phyloP scores from a whole-genome alignment of 148 eudicot species.

The Persicaria tinctoria region DNA sequence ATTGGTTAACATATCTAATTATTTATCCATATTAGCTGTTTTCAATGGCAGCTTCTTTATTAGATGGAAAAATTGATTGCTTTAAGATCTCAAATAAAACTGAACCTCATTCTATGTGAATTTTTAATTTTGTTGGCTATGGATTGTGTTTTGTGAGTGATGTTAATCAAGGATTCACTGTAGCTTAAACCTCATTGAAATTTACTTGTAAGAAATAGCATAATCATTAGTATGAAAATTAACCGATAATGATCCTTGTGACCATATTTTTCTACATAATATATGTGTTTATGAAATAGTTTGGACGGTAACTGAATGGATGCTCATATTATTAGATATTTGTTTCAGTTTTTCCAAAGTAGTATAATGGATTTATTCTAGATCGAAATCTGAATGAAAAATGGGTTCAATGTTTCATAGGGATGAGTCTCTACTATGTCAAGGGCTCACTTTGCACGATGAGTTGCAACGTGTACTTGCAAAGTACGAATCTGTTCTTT shows the following conservation, averaged over 20 bases:
- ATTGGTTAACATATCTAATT: neutral
- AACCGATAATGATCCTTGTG: neutral
- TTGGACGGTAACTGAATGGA: neutral
- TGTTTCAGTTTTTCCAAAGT: constrained; percentile 84
- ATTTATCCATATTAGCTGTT: neutral
- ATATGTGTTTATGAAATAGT: neutral
- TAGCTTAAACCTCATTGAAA: neutral
- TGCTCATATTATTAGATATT: constrained; percentile 41
- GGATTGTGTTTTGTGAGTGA: neutral
- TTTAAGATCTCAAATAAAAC: too few species aligned
- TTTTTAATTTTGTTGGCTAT: too few species aligned
- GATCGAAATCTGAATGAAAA: constrained; percentile 50
- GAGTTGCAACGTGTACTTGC: constrained; percentile 74
- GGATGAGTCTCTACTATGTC: constrained; percentile 75
- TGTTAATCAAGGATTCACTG: neutral
- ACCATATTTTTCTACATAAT: neutral
- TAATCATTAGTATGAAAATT: too few species aligned
- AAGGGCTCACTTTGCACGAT: constrained; percentile 80
- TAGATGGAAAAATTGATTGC: neutral
- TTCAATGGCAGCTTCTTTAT: neutral
- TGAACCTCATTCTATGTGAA: too few species aligned
- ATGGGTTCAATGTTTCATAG: constrained; percentile 66
- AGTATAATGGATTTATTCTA: constrained; percentile 16
- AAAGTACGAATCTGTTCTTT: constrained; percentile 68
- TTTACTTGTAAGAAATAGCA: neutral